Conservation (phyloP, 805 yeast genomes). For the Saccharomycopsis sp. region DNA sequence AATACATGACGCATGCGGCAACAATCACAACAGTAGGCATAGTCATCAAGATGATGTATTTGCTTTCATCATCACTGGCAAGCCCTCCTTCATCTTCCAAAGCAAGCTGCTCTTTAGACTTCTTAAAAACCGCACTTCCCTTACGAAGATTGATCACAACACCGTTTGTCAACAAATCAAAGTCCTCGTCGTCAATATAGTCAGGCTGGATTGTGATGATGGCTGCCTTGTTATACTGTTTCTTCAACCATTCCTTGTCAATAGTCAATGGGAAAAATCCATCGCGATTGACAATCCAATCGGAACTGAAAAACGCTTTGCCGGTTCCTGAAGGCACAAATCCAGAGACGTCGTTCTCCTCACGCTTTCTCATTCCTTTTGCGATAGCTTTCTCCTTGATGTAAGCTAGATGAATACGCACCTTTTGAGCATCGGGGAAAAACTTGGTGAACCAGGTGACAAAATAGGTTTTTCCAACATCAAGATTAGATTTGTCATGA, state of each 20-base stretch:
- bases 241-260: slow-evolving; percentile 57
- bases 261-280: slow-evolving; percentile 63
- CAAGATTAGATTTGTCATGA: slow-evolving; percentile 48
- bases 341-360: slow-evolving; percentile 21
- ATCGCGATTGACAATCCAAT: slow-evolving; percentile 56
- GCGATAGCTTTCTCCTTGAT: slow-evolving; percentile 48
- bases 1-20: slow-evolving; percentile 55
- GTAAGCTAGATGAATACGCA: slow-evolving; percentile 60
- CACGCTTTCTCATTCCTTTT: slow-evolving; percentile 47
- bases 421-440: slow-evolving; percentile 55
- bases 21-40: slow-evolving; percentile 62
- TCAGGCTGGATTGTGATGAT: slow-evolving; percentile 72
- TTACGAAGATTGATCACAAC: slow-evolving; percentile 40
- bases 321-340: slow-evolving; percentile 27
- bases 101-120: slow-evolving; percentile 37
- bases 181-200: slow-evolving; percentile 56
- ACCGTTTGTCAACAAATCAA: slow-evolving; percentile 45
- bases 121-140: slow-evolving; percentile 37
- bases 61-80: slow-evolving; percentile 38
- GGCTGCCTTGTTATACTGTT: slow-evolving; percentile 45
- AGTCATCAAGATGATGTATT: slow-evolving; percentile 52
- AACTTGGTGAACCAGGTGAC: slow-evolving; percentile 73
- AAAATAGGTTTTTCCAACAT: slow-evolving; percentile 60
- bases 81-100: slow-evolving; percentile 38
- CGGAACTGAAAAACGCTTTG: slow-evolving; percentile 56